phyloP scores from a whole-genome alignment of 1,139 yeast species.

The Hyphopichia khmerensis region DNA sequence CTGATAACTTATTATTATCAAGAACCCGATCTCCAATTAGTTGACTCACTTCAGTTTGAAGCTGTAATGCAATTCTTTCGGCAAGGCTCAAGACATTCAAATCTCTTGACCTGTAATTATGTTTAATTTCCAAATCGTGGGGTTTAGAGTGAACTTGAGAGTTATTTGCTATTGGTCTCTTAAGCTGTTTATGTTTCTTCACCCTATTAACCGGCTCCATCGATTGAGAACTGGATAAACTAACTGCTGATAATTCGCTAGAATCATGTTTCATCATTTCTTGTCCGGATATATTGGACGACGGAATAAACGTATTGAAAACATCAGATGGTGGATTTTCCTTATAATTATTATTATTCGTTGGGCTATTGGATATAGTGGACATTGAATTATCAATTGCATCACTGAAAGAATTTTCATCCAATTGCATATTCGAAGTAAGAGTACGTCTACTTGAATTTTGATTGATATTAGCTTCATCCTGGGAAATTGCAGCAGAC shows the following conservation, averaged over 20 bases:
- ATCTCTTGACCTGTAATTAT: not conserved
- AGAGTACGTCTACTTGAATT: too few species aligned
- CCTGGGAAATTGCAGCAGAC: too few species aligned
- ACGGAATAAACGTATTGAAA: conserved; percentile 12
- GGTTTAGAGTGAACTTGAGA: not conserved
- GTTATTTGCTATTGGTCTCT: not conserved
- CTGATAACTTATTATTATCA: conserved; percentile 14
- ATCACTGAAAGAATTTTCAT: too few species aligned
- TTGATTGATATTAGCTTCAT: too few species aligned
- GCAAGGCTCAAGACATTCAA: not conserved
- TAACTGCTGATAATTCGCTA: conserved; percentile 1
- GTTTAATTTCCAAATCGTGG: not conserved
- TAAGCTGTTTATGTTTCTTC: too few species aligned
- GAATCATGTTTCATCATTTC: conserved; percentile 3
- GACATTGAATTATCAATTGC: too few species aligned
- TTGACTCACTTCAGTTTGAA: not conserved
- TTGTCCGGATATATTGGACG: conserved; percentile 8
- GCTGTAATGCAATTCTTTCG: not conserved
- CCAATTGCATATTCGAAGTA: too few species aligned
- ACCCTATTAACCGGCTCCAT: too few species aligned
- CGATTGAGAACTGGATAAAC: too few species aligned
- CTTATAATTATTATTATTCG: not conserved
- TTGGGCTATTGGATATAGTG: too few species aligned
- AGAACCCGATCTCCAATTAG: conserved; percentile 8
- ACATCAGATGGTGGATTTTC: conserved; percentile 7